These are phyloP conservation scores for Ormosia emarginata DNA, from an alignment of 306 rosid species.

Conservation along the genomic window DNA sequence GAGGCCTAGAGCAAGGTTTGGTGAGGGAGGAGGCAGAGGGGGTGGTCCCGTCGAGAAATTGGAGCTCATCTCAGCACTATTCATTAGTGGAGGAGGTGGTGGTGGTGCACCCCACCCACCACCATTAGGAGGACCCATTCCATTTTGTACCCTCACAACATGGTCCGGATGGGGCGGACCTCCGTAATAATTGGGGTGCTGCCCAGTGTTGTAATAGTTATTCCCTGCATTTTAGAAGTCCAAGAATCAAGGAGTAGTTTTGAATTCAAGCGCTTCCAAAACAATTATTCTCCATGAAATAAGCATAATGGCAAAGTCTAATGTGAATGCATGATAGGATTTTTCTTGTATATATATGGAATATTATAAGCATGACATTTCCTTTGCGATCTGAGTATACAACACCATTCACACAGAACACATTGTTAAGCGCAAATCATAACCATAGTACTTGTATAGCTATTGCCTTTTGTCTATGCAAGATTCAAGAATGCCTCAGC, in stretches of 20 bases:
- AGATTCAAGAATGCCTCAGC: not conserved
- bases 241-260: not conserved
- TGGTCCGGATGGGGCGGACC: conserved; percentile 41
- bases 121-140: conserved; percentile 28
- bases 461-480: not conserved
- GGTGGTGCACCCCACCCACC: conserved; percentile 54
- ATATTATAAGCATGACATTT: not conserved
- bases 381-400: not conserved
- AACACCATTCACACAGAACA: not conserved
- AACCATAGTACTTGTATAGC: not conserved
- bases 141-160: conserved; percentile 49
- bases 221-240: conserved; percentile 3
- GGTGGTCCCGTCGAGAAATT: conserved; percentile 42
- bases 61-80: conserved; percentile 50
- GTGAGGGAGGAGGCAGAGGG: conserved; percentile 76
- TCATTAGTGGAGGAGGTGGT: conserved; percentile 27
- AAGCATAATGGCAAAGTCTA: too few species aligned
- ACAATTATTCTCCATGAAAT: not conserved
- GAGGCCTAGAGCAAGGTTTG: conserved; percentile 51
- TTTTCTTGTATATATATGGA: too few species aligned
- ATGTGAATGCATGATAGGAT: too few species aligned
- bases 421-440: not conserved
- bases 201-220: conserved; percentile 40
- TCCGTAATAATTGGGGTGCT: conserved; percentile 37
- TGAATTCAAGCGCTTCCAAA: not conserved